Percentiles rank a stretch among this genome's conserved stretches.
Evolutionary conservation across 1,139 yeast species (phyloP).

Genomic region (Sugiyamaella castrensis): DNA sequence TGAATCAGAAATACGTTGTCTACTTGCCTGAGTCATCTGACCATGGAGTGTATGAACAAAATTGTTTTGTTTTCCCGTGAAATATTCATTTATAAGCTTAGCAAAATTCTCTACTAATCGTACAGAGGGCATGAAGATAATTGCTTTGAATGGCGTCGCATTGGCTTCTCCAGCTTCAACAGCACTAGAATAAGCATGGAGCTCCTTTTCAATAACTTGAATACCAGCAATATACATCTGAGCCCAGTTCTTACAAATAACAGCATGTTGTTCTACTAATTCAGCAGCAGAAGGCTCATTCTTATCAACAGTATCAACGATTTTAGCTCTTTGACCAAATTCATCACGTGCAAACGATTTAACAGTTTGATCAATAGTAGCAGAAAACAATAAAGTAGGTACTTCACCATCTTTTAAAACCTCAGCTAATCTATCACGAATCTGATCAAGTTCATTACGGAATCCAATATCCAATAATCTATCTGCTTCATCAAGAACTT

Average conservation of each 20-base stretch:
- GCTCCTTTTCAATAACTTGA: constrained; percentile 26
- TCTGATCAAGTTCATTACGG: constrained; percentile 56
- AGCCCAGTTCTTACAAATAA: constrained; percentile 47
- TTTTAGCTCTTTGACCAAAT: constrained; percentile 61
- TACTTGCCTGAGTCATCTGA: constrained; percentile 59
- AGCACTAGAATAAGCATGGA: constrained; percentile 30
- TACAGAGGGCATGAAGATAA: constrained; percentile 80
- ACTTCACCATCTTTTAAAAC: constrained; percentile 36
- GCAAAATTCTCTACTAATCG: constrained; percentile 59
- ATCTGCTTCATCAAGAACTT: constrained; percentile 89
- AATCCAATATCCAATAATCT: constrained; percentile 76
- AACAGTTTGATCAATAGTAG: constrained; percentile 75
- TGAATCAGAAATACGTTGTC: constrained; percentile 55
- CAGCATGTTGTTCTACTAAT: constrained; percentile 64
- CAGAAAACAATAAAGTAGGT: constrained; percentile 78
- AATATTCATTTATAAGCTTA: constrained; percentile 33
- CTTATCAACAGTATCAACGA: constrained; percentile 72
- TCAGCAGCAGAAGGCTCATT: constrained; percentile 77
- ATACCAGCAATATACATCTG: constrained; percentile 36
- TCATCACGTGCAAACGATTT: constrained; percentile 60
- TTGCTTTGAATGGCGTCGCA: constrained; percentile 58
- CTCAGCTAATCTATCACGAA: constrained; percentile 47
- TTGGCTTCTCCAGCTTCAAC: constrained; percentile 22
- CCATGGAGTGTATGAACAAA: constrained; percentile 55
- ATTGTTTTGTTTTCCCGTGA: constrained; percentile 20